Evolutionary conservation across 257 asterid species (phyloP).

Genomic region (Nicotiana knightiana): DNA sequence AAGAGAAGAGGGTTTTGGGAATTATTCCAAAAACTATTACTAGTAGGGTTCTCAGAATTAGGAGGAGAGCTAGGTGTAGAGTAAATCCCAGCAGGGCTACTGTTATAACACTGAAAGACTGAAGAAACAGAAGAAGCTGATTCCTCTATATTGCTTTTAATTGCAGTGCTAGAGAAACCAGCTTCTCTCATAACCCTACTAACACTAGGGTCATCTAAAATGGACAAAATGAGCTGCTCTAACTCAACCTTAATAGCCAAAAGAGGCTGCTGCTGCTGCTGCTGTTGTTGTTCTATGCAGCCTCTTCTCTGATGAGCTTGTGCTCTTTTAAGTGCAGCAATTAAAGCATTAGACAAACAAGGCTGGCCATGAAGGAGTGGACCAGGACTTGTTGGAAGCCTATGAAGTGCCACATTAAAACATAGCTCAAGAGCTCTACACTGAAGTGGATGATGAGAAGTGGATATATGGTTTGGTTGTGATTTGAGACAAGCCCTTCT

Average conservation of each 20-base stretch:
- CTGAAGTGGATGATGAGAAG: conserved; percentile 32
- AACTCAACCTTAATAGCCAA: conserved; percentile 58
- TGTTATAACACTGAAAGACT: conserved; percentile 45
- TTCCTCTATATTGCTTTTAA: conserved; percentile 49
- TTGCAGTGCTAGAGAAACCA: conserved; percentile 61
- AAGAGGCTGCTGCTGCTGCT: conserved; percentile 40
- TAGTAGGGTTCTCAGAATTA: conserved; percentile 10
- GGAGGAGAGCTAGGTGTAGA: conserved; percentile 74
- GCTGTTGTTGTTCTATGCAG: conserved; percentile 59
- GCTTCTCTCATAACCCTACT: conserved; percentile 89
- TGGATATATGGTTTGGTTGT: conserved; percentile 23
- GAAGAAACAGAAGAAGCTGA: conserved; percentile 20
- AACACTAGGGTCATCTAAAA: conserved; percentile 82
- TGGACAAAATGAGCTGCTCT: conserved; percentile 69
- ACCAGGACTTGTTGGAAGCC: conserved; percentile 69
- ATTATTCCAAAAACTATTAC: conserved; percentile 27
- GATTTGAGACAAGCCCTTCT: conserved; percentile 68
- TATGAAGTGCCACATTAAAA: conserved; percentile 82
- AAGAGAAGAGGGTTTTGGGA: conserved; percentile 29
- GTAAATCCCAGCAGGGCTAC: conserved; percentile 59
- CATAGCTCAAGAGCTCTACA: conserved; percentile 76
- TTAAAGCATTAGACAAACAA: conserved; percentile 62
- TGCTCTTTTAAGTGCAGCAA: conserved; percentile 79
- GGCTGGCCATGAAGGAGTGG: conserved; percentile 68
- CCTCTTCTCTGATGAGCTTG: conserved; percentile 78